Percentiles rank a stretch among this genome's conserved stretches.
Evolutionary conservation across 2,329 filamentous ascomycete species (phyloP).

Genomic region (Calonectria pseudoreteaudii): DNA sequence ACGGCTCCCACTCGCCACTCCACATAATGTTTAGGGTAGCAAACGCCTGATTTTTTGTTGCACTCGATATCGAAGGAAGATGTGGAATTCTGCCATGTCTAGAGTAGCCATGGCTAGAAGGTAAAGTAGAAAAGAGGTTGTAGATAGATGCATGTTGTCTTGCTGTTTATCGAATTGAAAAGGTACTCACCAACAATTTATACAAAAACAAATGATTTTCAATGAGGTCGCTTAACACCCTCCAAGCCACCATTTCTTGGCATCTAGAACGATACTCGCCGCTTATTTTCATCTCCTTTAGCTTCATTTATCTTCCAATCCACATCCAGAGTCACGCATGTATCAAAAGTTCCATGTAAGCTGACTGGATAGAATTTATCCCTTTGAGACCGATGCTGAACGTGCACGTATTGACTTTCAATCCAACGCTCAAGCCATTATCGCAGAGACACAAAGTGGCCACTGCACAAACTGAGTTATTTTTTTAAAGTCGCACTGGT

Average conservation of each 20-base stretch:
- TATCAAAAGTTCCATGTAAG: not conserved
- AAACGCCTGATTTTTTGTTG: not conserved
- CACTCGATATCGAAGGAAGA: slow-evolving; percentile 4
- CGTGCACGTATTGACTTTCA: not conserved
- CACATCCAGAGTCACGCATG: no score
- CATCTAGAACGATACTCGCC: not conserved
- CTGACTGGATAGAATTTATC: not conserved
- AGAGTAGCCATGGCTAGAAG: not conserved
- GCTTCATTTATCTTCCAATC: not conserved
- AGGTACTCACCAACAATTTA: not conserved
- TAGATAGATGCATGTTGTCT: not conserved
- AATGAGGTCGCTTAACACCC: not conserved
- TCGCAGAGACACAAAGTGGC: not conserved
- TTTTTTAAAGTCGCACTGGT: not conserved
- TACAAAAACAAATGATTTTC: no score
- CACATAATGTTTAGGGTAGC: slow-evolving; percentile 16
- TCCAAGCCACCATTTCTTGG: not conserved
- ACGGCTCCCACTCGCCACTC: slow-evolving; percentile 12
- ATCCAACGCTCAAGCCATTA: not conserved
- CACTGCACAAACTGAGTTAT: not conserved
- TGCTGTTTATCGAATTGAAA: not conserved
- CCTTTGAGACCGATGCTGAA: not conserved
- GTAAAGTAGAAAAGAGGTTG: not conserved
- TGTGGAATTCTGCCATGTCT: not conserved
- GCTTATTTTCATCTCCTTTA: not conserved